Conservation (phyloP, 2,329 filamentous ascomycete species). For the Metarhizium album region DNA sequence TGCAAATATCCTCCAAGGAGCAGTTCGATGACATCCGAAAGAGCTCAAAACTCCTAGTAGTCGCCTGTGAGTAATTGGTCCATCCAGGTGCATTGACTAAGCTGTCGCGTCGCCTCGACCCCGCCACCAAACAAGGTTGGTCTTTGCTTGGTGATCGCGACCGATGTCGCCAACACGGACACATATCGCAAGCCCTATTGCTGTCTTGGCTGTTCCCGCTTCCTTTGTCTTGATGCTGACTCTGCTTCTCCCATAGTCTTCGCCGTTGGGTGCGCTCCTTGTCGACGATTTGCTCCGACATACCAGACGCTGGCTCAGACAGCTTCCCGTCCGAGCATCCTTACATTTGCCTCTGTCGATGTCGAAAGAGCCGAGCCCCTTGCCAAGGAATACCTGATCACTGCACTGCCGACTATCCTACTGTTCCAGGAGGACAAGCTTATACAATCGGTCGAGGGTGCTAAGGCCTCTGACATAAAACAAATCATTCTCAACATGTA, state of each 20-base stretch:
- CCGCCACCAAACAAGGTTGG: neutral
- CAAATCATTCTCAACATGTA: conserved; percentile 61
- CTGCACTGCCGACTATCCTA: conserved; percentile 81
- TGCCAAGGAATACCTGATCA: conserved; percentile 61
- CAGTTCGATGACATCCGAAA: conserved; percentile 61
- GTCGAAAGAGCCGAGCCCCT: conserved; percentile 67
- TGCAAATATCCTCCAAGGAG: conserved; percentile 34
- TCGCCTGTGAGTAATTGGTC: conserved; percentile 59
- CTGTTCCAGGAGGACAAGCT: conserved; percentile 65
- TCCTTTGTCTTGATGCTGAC: neutral
- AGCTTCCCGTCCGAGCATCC: conserved; percentile 58
- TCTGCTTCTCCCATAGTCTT: conserved; percentile 50
- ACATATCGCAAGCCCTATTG: neutral
- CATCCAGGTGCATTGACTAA: neutral
- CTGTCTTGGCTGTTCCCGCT: neutral
- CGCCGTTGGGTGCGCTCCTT: conserved; percentile 77
- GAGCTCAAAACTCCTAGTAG: conserved; percentile 68
- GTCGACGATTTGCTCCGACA: conserved; percentile 71
- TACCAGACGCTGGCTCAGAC: conserved; percentile 67
- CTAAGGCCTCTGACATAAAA: conserved; percentile 60
- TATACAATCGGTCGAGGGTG: conserved; percentile 61
- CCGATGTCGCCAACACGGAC: too few relatives aligned
- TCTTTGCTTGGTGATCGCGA: neutral
- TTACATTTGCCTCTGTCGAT: conserved; percentile 84
- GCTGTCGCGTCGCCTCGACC: conserved; percentile 2